phyloP scores from a whole-genome alignment of 768 basidiomycete genomes.

The Rhodotorula diobovata region DNA sequence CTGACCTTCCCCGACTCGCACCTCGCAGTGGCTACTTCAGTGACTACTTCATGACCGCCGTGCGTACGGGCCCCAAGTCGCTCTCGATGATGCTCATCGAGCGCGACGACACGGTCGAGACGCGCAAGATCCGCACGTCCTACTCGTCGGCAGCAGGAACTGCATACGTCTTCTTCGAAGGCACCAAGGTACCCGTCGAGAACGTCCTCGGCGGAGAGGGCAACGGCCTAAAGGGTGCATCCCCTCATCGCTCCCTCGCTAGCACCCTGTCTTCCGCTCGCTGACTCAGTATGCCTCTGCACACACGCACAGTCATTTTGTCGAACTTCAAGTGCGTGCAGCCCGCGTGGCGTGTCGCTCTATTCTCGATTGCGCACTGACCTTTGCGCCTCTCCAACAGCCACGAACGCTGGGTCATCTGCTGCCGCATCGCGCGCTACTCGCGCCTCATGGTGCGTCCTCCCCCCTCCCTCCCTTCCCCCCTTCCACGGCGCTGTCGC shows the following conservation, averaged over 20 bases:
- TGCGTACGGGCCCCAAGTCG: conserved; percentile 60
- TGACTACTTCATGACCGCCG: conserved; percentile 72
- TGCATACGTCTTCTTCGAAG: conserved; percentile 70
- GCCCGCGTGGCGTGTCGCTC: too few relatives aligned
- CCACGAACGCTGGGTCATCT: conserved; percentile 67
- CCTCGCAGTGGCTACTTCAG: conserved; percentile 55
- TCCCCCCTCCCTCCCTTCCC: too few relatives aligned
- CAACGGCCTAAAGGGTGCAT: conserved; percentile 61
- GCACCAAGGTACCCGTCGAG: conserved; percentile 77
- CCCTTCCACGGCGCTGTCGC: too few relatives aligned
- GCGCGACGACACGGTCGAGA: conserved; percentile 70
- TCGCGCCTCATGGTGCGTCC: conserved; percentile 10
- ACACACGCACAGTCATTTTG: conserved; percentile 44
- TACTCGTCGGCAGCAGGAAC: conserved; percentile 87
- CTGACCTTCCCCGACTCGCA: background rate
- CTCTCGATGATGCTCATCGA: conserved; percentile 83
- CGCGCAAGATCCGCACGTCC: conserved; percentile 80
- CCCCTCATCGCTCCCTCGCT: background rate
- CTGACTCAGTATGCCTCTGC: background rate
- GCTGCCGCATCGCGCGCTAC: conserved; percentile 50
- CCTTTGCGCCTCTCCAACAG: conserved; percentile 55
- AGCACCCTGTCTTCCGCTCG: too few relatives aligned
- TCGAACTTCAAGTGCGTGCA: conserved; percentile 87
- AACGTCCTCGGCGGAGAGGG: conserved; percentile 80
- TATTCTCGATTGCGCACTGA: too few relatives aligned